Evolutionary conservation across 176 grass and related monocot genomes (phyloP), one percentile per base, ranked within the genome.

Genomic region (Guadua angustifolia): DNA sequence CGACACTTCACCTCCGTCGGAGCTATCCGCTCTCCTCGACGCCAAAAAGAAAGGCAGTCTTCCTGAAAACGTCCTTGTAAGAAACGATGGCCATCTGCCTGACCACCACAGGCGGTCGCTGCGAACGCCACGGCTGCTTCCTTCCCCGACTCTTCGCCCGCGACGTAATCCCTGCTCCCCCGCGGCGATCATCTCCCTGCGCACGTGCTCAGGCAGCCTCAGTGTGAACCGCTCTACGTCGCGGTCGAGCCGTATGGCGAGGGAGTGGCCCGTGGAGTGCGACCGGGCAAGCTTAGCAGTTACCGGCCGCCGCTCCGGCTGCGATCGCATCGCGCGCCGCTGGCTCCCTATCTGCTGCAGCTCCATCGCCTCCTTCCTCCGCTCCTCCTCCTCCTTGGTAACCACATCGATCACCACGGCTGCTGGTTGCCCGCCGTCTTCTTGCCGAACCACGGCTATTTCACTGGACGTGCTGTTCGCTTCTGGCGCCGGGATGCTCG

Each of bases 181-280:
- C 18, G 74, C 71, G 11, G 91, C 71, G 7, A 90, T 68, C 80
- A 94, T 97, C 79, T 90, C 91, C 83, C 63, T 86, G 72, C 58
- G 86, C 43, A 93, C 69, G 80, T 97, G 86, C 53, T 97, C 86
- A 35, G 94, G 91, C 64, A 97, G 77, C 77, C 78, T 83, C 61
- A 97, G 87, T 44, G 91, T 97, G 89, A 86, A 97, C 59, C 86
- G 83, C 60, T 97, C 89, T 10, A 88, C 4, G 75, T 88, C 80
- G 29, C 46, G 75, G n/a, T 92, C 89, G 33, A 82, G 62, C 47
- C 12, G 85, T 5, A 71, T 46, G 69, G 63, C 61, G 43, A 76
- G 22, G 32, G 92, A 92, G 79, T 92, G 92, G 32, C 92, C 92
- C 16, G 95, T 91, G 29, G 95, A 97, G 71, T 97, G 90, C 18